Conservation (phyloP, 306 rosid genomes). For the Amphicarpaea edgeworthii region DNA sequence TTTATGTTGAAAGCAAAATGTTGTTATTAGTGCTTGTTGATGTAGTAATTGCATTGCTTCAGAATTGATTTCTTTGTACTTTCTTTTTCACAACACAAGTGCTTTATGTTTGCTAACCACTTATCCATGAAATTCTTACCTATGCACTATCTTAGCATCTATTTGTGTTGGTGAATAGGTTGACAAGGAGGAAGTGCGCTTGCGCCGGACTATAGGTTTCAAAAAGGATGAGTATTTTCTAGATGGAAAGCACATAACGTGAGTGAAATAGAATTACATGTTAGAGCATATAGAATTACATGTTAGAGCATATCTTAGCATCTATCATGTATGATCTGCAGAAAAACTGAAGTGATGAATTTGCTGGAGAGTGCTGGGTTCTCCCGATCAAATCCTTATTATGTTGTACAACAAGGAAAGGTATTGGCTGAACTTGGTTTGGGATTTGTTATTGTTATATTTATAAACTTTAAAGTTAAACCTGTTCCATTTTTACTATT, state of each 20-base stretch:
- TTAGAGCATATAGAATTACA: slow-evolving; percentile 2
- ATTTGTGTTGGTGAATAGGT: slow-evolving; percentile 61
- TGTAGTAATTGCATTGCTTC: slow-evolving; percentile 21
- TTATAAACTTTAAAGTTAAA: slow-evolving; percentile 20
- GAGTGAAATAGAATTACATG: slow-evolving; percentile 49
- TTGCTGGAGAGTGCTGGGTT: slow-evolving; percentile 99
- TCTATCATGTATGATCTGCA: slow-evolving; percentile 51
- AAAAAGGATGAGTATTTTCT: slow-evolving; percentile 95
- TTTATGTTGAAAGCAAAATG: not conserved
- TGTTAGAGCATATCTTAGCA: not conserved
- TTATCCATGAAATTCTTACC: slow-evolving; percentile 25
- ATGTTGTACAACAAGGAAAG: slow-evolving; percentile 99
- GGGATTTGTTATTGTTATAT: slow-evolving; percentile 32
- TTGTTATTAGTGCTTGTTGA: not conserved
- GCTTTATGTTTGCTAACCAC: slow-evolving; percentile 6
- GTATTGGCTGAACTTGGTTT: slow-evolving; percentile 54
- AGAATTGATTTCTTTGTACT: not conserved
- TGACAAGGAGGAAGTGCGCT: slow-evolving; percentile 96
- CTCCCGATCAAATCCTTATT: slow-evolving; percentile 99
- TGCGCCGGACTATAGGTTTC: slow-evolving; percentile 87
- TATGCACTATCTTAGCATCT: slow-evolving; percentile 24
- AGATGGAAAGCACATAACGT: slow-evolving; percentile 98
- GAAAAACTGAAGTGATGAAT: slow-evolving; percentile 99
- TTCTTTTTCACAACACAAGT: not conserved
- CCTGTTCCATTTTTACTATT: slow-evolving; percentile 33